A percentile compares a stretch with the other conserved stretches of the same genome.
Evolutionary conservation across 768 basidiomycete species (phyloP).

Genomic region (Mrakia hoshinonis): DNA sequence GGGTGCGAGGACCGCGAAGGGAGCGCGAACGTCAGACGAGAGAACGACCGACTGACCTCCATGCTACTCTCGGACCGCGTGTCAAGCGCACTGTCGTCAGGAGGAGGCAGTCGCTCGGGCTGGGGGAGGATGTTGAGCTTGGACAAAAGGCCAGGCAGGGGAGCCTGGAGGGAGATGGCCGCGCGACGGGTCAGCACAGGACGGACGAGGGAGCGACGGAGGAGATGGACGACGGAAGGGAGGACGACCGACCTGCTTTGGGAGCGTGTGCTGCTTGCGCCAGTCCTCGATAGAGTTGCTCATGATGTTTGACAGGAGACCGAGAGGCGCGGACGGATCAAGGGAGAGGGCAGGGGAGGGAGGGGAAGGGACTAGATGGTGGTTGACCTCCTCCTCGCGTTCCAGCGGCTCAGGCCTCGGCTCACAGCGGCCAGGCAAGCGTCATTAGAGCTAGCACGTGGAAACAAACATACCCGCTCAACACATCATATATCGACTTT

Average conservation of each 20-base stretch:
- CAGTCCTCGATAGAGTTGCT: slow-evolving; percentile 17
- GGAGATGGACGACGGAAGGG: neutral
- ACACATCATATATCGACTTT: too few relatives aligned
- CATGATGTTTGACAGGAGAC: neutral
- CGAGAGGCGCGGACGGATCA: neutral
- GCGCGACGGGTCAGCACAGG: neutral
- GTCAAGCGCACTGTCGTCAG: slow-evolving; percentile 26
- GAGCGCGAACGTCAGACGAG: neutral
- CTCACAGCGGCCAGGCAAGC: too few relatives aligned
- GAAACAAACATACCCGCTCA: too few relatives aligned
- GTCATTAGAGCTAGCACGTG: too few relatives aligned
- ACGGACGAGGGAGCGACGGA: neutral
- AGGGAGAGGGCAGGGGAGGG: neutral
- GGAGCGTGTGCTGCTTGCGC: slow-evolving; percentile 3
- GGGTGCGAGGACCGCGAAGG: neutral
- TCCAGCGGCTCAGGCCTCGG: too few relatives aligned
- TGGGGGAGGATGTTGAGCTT: slow-evolving; percentile 29
- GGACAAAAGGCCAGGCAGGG: slow-evolving; percentile 20
- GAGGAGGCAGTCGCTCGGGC: neutral
- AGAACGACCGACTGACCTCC: slow-evolving; percentile 12
- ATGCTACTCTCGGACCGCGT: slow-evolving; percentile 17
- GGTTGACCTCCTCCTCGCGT: too few relatives aligned
- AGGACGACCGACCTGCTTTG: slow-evolving; percentile 1
- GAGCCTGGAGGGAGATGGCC: neutral
- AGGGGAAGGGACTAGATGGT: neutral